A percentile compares a stretch with the other conserved stretches of the same genome.
These are phyloP conservation scores for Isabelozyma pseudorhagii DNA, from an alignment of 805 yeast species.

Conservation along the genomic window DNA sequence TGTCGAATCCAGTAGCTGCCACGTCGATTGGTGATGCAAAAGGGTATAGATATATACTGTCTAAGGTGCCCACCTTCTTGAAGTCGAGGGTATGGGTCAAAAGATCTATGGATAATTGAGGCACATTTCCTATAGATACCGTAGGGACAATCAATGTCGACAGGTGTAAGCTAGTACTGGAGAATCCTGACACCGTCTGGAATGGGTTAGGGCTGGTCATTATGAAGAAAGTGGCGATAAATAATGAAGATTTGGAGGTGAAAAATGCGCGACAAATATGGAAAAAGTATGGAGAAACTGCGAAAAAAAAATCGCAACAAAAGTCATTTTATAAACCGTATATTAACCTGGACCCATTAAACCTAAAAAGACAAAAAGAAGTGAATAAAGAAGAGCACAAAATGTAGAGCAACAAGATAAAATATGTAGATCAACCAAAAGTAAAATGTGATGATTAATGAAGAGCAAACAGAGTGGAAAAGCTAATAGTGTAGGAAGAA, in stretches of 20 bases:
- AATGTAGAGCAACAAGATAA: too few species aligned
- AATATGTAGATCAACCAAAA: too few species aligned
- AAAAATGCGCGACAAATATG: neutral
- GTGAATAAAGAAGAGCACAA: too few species aligned
- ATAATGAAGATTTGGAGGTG: neutral
- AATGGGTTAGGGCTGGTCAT: neutral
- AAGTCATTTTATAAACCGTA: too few species aligned
- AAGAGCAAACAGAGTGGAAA: too few species aligned
- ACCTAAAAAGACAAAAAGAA: too few species aligned
- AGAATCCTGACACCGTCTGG: neutral
- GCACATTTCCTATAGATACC: constrained; percentile 84
- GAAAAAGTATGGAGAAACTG: neutral
- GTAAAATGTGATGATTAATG: too few species aligned
- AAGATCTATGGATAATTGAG: constrained; percentile 77
- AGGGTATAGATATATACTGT: constrained; percentile 67
- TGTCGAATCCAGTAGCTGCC: neutral
- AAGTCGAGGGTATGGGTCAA: constrained; percentile 62
- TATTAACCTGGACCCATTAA: too few species aligned
- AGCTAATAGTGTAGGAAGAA: too few species aligned
- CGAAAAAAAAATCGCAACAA: too few species aligned
- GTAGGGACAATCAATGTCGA: constrained; percentile 67
- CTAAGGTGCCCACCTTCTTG: constrained; percentile 51
- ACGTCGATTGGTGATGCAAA: constrained; percentile 77
- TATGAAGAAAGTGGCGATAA: neutral
- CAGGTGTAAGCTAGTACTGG: constrained; percentile 8